These are phyloP conservation scores for Podospora comata DNA, from an alignment of 495 filamentous ascomycete species.

Conservation along the genomic window DNA sequence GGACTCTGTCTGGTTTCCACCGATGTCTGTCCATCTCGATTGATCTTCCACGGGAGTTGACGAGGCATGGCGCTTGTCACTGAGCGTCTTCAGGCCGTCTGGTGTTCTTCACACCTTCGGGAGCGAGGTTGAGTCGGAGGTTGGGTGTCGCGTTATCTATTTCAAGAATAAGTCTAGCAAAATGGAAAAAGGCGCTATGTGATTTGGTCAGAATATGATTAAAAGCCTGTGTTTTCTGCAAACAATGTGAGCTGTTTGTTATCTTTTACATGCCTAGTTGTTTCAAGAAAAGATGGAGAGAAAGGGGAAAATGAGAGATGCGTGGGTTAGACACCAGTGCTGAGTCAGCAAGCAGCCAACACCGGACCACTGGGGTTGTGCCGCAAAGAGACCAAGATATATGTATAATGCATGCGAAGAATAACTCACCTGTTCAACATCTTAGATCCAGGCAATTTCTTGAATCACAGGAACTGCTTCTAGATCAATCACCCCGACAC, in stretches of 20 bases:
- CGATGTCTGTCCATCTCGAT: not conserved
- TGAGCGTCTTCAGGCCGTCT: not conserved
- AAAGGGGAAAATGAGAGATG: not conserved
- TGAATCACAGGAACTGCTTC: too few species aligned
- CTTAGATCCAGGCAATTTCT: too few species aligned
- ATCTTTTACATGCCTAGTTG: too few species aligned
- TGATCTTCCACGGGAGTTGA: conserved; percentile 6
- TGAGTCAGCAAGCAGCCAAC: not conserved
- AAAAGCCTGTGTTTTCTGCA: too few species aligned
- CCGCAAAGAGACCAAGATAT: too few species aligned
- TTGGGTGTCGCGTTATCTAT: not conserved
- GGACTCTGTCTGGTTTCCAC: not conserved
- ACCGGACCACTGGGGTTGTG: not conserved
- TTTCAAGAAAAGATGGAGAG: not conserved
- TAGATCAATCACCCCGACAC: too few species aligned
- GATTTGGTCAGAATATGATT: too few species aligned
- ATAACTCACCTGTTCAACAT: too few species aligned
- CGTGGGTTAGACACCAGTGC: not conserved
- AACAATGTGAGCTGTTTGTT: too few species aligned
- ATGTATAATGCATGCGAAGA: too few species aligned
- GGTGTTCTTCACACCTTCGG: not conserved
- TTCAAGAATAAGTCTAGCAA: too few species aligned
- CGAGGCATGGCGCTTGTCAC: not conserved
- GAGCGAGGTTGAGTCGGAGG: not conserved
- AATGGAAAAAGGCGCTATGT: too few species aligned